Percentiles rank a stretch among this genome's conserved stretches.
Evolutionary conservation across 768 basidiomycete species (phyloP).

Genomic region (Coprinopsis sp.): DNA sequence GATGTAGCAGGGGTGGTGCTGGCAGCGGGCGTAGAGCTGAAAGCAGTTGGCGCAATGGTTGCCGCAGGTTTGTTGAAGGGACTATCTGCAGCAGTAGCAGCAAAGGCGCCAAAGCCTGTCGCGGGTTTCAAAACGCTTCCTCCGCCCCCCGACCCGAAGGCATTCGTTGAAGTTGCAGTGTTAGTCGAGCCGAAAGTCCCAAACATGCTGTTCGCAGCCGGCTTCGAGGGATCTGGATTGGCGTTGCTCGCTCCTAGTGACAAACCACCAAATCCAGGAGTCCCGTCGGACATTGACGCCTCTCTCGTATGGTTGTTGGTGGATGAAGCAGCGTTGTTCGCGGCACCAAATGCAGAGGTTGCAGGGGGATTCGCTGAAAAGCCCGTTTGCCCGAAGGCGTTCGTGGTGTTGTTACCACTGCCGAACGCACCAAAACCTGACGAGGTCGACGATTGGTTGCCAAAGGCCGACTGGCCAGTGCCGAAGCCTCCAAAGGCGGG

Average conservation of each 20-base stretch:
- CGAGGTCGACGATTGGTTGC: too few relatives aligned
- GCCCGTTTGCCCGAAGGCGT: background rate
- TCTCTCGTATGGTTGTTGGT: too few relatives aligned
- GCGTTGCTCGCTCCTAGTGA: constrained; percentile 29
- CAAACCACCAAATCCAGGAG: constrained; percentile 33
- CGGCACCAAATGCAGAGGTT: constrained; percentile 22
- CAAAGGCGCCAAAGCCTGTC: constrained; percentile 29
- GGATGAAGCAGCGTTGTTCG: constrained; percentile 10
- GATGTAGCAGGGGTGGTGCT: constrained; percentile 17
- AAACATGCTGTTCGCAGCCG: constrained; percentile 30
- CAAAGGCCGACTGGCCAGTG: too few relatives aligned
- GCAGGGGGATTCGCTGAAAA: constrained; percentile 17
- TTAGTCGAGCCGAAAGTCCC: constrained; percentile 28
- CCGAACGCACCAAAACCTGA: too few relatives aligned
- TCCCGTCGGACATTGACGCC: constrained; percentile 44
- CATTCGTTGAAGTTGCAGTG: constrained; percentile 15
- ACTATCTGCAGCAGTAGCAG: constrained; percentile 1
- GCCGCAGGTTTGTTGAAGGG: constrained; percentile 21
- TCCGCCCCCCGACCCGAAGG: constrained; percentile 13
- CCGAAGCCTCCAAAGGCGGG: too few relatives aligned
- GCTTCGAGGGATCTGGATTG: constrained; percentile 21
- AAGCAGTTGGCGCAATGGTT: constrained; percentile 9
- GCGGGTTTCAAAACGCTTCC: constrained; percentile 32
- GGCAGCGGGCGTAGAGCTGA: constrained; percentile 7
- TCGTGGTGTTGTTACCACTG: too few relatives aligned